Evolutionary conservation across 148 eudicot species (phyloP).

Genomic region (Oxyria digyna): DNA sequence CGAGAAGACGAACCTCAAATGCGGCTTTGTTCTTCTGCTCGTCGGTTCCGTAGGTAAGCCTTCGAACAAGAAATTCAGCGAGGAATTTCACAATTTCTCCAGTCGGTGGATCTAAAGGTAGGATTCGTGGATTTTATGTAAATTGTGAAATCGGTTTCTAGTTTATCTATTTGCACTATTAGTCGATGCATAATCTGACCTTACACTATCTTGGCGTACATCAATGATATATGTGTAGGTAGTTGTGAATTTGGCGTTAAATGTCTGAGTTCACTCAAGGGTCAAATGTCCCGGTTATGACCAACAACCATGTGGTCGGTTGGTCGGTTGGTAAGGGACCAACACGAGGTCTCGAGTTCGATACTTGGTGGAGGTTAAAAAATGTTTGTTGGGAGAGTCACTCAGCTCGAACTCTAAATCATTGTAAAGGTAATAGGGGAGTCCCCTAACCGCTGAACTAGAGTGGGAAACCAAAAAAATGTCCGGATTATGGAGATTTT

Average conservation of each 20-base stretch:
- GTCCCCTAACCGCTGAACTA: too few relatives aligned
- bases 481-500: too few relatives aligned
- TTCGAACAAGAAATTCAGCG: slow-evolving; percentile 33
- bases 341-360: too few relatives aligned
- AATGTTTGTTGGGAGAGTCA: too few relatives aligned
- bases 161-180: not conserved
- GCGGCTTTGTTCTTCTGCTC: slow-evolving; percentile 56
- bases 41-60: slow-evolving; percentile 32
- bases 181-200: not conserved
- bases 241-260: not conserved
- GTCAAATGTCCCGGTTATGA: slow-evolving; percentile 20
- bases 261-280: not conserved
- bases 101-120: slow-evolving; percentile 48
- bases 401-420: too few relatives aligned
- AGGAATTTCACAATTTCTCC: slow-evolving; percentile 35
- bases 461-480: too few relatives aligned
- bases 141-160: not conserved
- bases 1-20: slow-evolving; percentile 51
- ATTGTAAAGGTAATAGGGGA: too few relatives aligned
- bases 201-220: not conserved
- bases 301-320: too few relatives aligned
- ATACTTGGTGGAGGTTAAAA: too few relatives aligned
- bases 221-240: not conserved
- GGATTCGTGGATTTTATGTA: not conserved
- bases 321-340: too few relatives aligned